These are phyloP conservation scores for Delphinella strobiligena DNA, from an alignment of 2,329 filamentous ascomycete genomes.

Conservation along the genomic window DNA sequence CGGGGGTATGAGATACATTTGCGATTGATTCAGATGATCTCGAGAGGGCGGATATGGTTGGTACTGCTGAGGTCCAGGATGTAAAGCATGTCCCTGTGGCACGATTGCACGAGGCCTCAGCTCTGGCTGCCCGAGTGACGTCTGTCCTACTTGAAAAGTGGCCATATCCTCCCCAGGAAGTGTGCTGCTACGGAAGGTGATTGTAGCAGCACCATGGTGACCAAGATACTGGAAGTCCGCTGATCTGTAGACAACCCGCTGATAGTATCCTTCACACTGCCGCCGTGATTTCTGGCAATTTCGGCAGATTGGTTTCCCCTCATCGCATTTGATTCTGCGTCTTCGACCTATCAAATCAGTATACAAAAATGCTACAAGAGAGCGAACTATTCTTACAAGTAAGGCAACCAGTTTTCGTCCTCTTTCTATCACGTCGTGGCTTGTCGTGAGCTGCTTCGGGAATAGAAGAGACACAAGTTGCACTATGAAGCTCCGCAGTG, in stretches of 20 bases:
- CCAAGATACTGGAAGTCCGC: constrained; percentile 42
- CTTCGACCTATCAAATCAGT: too few species aligned
- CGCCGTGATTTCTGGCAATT: constrained; percentile 83
- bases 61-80: background rate
- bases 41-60: too few species aligned
- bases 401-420: constrained; percentile 86
- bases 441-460: constrained; percentile 2
- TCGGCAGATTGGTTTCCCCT: constrained; percentile 68
- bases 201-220: constrained; percentile 27
- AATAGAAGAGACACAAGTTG: too few species aligned
- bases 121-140: background rate
- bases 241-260: constrained; percentile 69
- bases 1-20: too few species aligned
- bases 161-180: background rate
- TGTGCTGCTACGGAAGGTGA: constrained; percentile 19
- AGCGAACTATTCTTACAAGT: too few species aligned
- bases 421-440: constrained; percentile 31
- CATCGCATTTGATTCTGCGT: constrained; percentile 93
- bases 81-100: background rate
- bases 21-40: too few species aligned
- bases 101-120: background rate
- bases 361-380: too few species aligned
- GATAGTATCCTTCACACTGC: constrained; percentile 72
- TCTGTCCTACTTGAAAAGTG: background rate
- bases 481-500: too few species aligned